Conservation (phyloP, 2,329 filamentous ascomycete species). For the Fonsecaea pugnacius region DNA sequence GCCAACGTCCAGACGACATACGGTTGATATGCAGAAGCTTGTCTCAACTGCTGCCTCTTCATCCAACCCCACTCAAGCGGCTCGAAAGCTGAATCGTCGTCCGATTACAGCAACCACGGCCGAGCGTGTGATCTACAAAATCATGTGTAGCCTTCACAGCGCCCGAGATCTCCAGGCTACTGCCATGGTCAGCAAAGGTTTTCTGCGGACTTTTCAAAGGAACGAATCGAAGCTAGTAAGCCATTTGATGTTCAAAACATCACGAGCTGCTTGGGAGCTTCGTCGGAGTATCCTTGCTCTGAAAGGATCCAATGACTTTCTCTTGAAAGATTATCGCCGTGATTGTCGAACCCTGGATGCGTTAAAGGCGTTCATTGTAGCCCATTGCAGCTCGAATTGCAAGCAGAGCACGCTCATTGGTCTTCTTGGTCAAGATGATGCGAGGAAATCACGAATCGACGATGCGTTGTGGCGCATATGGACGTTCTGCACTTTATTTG, state of each 20-base stretch:
- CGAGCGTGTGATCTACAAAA: constrained; percentile 33
- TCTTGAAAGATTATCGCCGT: constrained; percentile 31
- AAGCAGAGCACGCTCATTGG: constrained; percentile 61
- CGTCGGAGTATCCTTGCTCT: constrained; percentile 31
- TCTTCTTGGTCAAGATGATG: constrained; percentile 53
- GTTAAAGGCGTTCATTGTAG: constrained; percentile 61
- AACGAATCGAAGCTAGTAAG: constrained; percentile 36
- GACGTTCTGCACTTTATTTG: constrained; percentile 69
- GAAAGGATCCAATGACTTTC: constrained; percentile 30
- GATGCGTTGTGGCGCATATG: constrained; percentile 69
- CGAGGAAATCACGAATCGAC: constrained; percentile 58
- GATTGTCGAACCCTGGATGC: constrained; percentile 60
- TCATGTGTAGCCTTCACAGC: constrained; percentile 33
- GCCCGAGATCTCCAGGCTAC: constrained; percentile 31
- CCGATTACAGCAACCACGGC: constrained; percentile 33
- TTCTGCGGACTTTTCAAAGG: constrained; percentile 34
- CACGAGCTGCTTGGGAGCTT: constrained; percentile 36
- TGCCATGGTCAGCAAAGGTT: constrained; percentile 36
- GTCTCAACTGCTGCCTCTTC: neutral
- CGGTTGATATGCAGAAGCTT: constrained; percentile 16
- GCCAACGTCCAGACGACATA: constrained; percentile 18
- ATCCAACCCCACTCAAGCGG: constrained; percentile 3
- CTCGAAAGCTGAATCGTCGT: constrained; percentile 8
- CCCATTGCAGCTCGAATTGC: constrained; percentile 61
- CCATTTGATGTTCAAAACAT: constrained; percentile 32